These are phyloP conservation scores for Xylaria sp. DNA, from an alignment of 495 filamentous ascomycete species.

Conservation along the genomic window DNA sequence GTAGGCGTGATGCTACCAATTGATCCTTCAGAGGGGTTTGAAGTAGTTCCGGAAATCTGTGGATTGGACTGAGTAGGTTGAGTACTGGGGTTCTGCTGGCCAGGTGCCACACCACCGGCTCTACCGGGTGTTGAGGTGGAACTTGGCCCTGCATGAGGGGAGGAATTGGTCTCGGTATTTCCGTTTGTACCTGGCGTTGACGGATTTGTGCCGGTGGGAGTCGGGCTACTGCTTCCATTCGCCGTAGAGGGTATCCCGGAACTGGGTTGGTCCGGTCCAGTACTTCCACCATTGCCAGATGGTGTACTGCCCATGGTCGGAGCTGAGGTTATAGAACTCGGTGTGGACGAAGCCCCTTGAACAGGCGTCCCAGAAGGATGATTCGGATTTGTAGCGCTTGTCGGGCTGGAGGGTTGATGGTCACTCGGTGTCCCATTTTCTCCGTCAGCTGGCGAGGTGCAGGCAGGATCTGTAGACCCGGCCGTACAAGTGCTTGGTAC, in stretches of 20 bases:
- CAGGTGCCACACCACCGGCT: slow-evolving; percentile 26
- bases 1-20: slow-evolving; percentile 21
- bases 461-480: slow-evolving; percentile 31
- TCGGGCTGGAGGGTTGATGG: slow-evolving; percentile 21
- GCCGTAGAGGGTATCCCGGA: neutral
- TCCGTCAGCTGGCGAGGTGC: slow-evolving; percentile 30
- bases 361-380: slow-evolving; percentile 9
- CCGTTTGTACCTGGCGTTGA: slow-evolving; percentile 8
- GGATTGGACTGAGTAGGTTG: slow-evolving; percentile 2
- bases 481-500: slow-evolving; percentile 27
- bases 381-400: neutral
- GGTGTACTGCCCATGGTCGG: slow-evolving; percentile 5
- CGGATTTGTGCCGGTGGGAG: neutral
- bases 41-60: slow-evolving; percentile 19
- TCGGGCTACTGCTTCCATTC: slow-evolving; percentile 6
- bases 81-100: slow-evolving; percentile 16
- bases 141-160: neutral
- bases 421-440: slow-evolving; percentile 18
- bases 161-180: neutral
- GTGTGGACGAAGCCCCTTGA: slow-evolving; percentile 11
- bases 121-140: slow-evolving; percentile 17
- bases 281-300: neutral
- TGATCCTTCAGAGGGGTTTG: slow-evolving; percentile 13
- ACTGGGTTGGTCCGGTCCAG: neutral
- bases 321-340: slow-evolving; percentile 1